These are phyloP conservation scores for Hypoxylon sp. DNA, from an alignment of 2,329 filamentous ascomycete species.

Conservation along the genomic window DNA sequence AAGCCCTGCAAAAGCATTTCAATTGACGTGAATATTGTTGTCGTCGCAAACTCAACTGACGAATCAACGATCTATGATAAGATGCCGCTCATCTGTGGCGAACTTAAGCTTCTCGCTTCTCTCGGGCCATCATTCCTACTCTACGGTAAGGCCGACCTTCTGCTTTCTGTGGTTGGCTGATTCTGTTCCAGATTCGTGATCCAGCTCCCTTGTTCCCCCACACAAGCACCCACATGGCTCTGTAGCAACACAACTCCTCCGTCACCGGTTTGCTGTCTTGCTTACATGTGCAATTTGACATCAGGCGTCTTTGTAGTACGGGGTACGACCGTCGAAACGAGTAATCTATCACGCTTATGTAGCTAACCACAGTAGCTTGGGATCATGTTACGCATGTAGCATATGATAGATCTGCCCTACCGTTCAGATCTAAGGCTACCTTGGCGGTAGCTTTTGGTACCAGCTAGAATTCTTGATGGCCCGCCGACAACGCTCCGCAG, in stretches of 20 bases:
- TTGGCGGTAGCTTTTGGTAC: constrained; percentile 12
- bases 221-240: constrained; percentile 38
- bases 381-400: constrained; percentile 20
- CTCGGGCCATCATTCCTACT: constrained; percentile 38
- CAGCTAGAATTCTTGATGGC: constrained; percentile 21
- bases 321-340: constrained; percentile 8
- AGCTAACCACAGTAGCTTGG: constrained; percentile 20
- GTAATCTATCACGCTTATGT: constrained; percentile 22
- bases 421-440: constrained; percentile 26
- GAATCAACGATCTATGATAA: constrained; percentile 46
- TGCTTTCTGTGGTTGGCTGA: constrained; percentile 25
- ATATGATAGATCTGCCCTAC: constrained; percentile 24
- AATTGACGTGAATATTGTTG: constrained; percentile 47
- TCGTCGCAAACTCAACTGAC: constrained; percentile 43
- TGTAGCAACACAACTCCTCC: constrained; percentile 33
- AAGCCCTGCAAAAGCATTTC: constrained; percentile 18
- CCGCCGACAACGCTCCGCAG: constrained; percentile 37
- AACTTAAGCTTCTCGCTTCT: constrained; percentile 40
- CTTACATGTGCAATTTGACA: constrained; percentile 36
- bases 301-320: constrained; percentile 12
- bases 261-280: constrained; percentile 32
- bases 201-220: constrained; percentile 41
- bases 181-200: constrained; percentile 32
- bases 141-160: constrained; percentile 26
- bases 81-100: constrained; percentile 39